Evolutionary conservation across 1,284 basidiomycete species (phyloP), one percentile per base, ranked within the genome.

Genomic region (Bondarzewia mesenterica): DNA sequence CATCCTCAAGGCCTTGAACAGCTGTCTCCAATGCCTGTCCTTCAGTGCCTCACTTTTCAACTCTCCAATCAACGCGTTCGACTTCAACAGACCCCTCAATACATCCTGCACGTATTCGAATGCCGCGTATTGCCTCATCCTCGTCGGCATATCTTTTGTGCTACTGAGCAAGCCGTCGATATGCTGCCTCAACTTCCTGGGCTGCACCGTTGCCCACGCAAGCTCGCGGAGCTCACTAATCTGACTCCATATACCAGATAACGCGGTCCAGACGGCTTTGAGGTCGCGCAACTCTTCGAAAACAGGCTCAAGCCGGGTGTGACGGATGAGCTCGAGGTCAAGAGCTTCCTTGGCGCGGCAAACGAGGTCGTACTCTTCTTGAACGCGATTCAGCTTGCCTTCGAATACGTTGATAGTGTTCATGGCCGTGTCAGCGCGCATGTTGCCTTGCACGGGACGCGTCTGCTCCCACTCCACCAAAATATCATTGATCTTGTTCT

Each of bases 111-210:
- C 93, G 63, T 92, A 95, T 72, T 99, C 96, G 61, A 98, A 99
- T 0, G 96, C 96, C 7, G 93, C 91, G 63, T 99, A 99, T 65
- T 99, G 96, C 51, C 96, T 82, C 96, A 99, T 99, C 49, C 94
- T 80, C 44, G 91, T 96, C 0, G 96, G 96, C 94, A 99, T 95
- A 46, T 98, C 95, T 67, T 94, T 93, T 16, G 94, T 98, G 26
- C 91, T 93, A 22, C 78, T 77, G 46, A 99, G 68, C 47, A 99
- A 74, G 3, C 77, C 82, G 59, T 99, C 96, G 50, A 99, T 84
- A 58, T 93, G 89, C 61, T 95, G 92, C 55, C 96, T 84, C 50
- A 99, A 67, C 69, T 98, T 98, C 58, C 96, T 81, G 16, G 96
- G 90, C 62, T 95, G 91, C 25, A 97, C 85, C 1, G 89, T 91